Percentiles rank a stretch among this genome's conserved stretches.
Conservation (phyloP, 139 green algal genomes). For the Axilococcus clingmanii region DNA sequence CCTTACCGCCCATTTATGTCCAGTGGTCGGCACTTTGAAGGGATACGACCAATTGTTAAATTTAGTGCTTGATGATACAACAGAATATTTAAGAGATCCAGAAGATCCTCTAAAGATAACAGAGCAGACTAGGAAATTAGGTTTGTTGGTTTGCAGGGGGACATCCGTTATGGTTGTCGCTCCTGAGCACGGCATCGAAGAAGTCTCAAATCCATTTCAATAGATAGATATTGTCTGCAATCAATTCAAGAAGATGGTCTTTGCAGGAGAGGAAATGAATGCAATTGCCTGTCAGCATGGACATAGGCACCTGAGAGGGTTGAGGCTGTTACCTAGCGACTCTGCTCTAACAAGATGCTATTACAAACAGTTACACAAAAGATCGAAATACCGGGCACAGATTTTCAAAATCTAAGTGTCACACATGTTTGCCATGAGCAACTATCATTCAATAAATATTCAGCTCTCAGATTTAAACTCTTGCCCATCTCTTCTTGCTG, state of each 20-base stretch:
- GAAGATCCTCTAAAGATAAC: constrained; percentile 77
- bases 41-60: constrained; percentile 98
- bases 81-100: constrained; percentile 82
- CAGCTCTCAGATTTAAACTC: background rate
- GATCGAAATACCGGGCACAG: no score
- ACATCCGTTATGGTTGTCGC: constrained; percentile 89
- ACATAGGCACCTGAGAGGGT: no score
- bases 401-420: no score
- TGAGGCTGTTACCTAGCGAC: no score
- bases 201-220: constrained; percentile 87
- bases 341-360: no score
- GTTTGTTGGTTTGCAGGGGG: constrained; percentile 78
- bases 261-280: no score
- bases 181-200: constrained; percentile 71
- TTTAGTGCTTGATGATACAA: constrained; percentile 90
- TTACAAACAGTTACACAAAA: no score
- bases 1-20: background rate
- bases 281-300: no score
- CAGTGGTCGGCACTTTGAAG: constrained; percentile 77
- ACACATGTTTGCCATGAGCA: background rate
- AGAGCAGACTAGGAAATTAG: constrained; percentile 68
- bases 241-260: no score
- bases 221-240: no score
- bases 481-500: constrained; percentile 1
- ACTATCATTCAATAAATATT: constrained; percentile 1